Evolutionary conservation across 2,329 filamentous ascomycete genomes (phyloP), one percentile per base, ranked within the genome.

Genomic region (Fusarium mundagurra): DNA sequence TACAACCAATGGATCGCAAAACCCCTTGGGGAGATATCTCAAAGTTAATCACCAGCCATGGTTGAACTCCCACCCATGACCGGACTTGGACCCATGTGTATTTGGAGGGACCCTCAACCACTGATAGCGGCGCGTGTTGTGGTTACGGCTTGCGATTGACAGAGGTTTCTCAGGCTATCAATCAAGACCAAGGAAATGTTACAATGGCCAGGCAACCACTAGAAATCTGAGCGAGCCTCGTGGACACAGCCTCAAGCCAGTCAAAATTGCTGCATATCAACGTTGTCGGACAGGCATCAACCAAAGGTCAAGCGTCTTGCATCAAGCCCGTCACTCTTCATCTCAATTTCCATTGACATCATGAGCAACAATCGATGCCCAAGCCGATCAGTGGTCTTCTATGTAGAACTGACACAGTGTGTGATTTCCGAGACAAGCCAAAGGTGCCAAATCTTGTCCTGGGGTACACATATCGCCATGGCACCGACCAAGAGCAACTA

Each of bases 121-220:
- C 64, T 73, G 53, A 53, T 55, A 41, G 44, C 61, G 34, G 65
- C 61, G 72, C 74, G 75, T 78, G 76, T 62, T 36, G 57, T 34
- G 34, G 61, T 54, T 50, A 59, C 57, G 54, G 61, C 31, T 68
- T 64, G n/a, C 66, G 58, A 78, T 78, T 78, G 73, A 78, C 61
- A 73, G 75, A 47, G 29, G 48, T 38, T 55, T 51, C 45, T 61
- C 27, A 57, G 45, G 67, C 61, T 67, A 48, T 47, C 29, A 69
- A 55, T 41, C 29, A 44, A 47, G 16, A 47, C 65, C 66, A 60
- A 60, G 44, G 24, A 36, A 50, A 43, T 44, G 68, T 54, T 45
- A 53, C 39, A 38, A 36, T 50, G 17, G 20, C 39, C 24, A 38
- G 41, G 43, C 55, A 38, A 36, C 22, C 38, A 41, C 41, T 34